phyloP scores from a whole-genome alignment of 768 basidiomycete genomes.

The Lactarius quietus region DNA sequence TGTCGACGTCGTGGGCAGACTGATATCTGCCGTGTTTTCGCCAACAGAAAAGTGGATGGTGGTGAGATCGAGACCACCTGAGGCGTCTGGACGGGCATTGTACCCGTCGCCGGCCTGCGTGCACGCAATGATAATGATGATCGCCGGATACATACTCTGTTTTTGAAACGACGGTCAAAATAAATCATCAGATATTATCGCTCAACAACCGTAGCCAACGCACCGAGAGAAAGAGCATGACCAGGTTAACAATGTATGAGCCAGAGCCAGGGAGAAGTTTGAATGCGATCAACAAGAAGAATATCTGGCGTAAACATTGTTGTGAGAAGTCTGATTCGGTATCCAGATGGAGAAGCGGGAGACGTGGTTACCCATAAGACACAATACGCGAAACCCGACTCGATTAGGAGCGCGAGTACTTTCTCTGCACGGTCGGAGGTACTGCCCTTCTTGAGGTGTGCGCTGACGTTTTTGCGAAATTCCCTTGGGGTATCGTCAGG shows the following conservation, averaged over 20 bases:
- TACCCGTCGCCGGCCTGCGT: slow-evolving; percentile 11
- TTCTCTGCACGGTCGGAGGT: slow-evolving; percentile 11
- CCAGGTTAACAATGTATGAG: slow-evolving; percentile 8
- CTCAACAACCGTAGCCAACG: not conserved
- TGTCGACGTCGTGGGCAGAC: not conserved
- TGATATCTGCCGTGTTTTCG: not conserved
- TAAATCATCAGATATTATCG: not conserved
- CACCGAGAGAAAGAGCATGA: slow-evolving; percentile 19
- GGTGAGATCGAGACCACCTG: slow-evolving; percentile 7
- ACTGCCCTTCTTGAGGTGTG: slow-evolving; percentile 13
- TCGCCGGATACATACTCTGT: slow-evolving; percentile 19
- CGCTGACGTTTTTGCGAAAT: slow-evolving; percentile 6
- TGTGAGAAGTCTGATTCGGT: not conserved
- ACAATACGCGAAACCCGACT: slow-evolving; percentile 19
- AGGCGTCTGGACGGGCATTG: not conserved
- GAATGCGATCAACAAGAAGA: slow-evolving; percentile 15
- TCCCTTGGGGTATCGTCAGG: not conserved
- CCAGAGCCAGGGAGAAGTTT: slow-evolving; percentile 14
- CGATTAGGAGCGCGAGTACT: slow-evolving; percentile 16
- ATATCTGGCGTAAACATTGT: not conserved
- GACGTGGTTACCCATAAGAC: slow-evolving; percentile 14
- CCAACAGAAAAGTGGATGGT: not conserved
- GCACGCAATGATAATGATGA: slow-evolving; percentile 18
- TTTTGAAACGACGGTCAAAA: not conserved
- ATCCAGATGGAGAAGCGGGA: not conserved